These are phyloP conservation scores for Diutina rugosa DNA, from an alignment of 1,139 yeast species.

Conservation along the genomic window DNA sequence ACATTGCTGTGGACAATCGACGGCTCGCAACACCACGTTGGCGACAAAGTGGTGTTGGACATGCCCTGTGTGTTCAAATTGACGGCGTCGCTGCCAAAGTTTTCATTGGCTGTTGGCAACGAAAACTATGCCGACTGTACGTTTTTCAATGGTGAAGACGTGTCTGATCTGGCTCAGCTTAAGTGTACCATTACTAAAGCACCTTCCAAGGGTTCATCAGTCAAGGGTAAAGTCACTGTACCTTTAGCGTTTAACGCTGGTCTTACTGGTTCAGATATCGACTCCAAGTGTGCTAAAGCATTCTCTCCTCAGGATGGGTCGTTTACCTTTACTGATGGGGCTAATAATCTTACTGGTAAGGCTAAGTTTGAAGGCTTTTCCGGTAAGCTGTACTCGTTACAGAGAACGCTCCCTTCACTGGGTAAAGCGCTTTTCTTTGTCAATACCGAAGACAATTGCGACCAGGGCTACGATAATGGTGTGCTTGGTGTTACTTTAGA, in stretches of 20 bases:
- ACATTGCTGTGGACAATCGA: constrained; percentile 14
- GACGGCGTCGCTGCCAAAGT: constrained; percentile 7
- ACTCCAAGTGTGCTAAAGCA: constrained; percentile 10
- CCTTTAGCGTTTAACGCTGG: constrained; percentile 19
- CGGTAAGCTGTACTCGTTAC: constrained; percentile 3
- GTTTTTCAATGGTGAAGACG: constrained; percentile 12
- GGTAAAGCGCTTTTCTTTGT: constrained; percentile 7
- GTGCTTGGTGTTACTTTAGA: constrained; percentile 3
- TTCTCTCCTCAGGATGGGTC: constrained; percentile 8
- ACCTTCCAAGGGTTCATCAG: constrained; percentile 3
- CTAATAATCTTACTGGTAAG: not conserved
- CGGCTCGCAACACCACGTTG: constrained; percentile 11
- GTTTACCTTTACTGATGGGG: not conserved
- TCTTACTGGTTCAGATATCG: constrained; percentile 10
- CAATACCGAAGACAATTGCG: constrained; percentile 1
- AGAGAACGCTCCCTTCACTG: not conserved
- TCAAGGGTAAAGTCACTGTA: constrained; percentile 13
- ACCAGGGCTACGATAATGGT: not conserved
- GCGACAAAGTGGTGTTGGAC: constrained; percentile 19
- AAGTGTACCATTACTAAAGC: constrained; percentile 12
- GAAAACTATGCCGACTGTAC: constrained; percentile 16
- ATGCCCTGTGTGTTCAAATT: constrained; percentile 21
- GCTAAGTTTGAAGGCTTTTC: constrained; percentile 4
- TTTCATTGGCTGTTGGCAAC: constrained; percentile 8
- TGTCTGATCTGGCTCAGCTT: constrained; percentile 13